A percentile compares a stretch with the other conserved stretches of the same genome.
Evolutionary conservation across 2,329 filamentous ascomycete genomes (phyloP).

Genomic region (Trichoderma citrinoviride): DNA sequence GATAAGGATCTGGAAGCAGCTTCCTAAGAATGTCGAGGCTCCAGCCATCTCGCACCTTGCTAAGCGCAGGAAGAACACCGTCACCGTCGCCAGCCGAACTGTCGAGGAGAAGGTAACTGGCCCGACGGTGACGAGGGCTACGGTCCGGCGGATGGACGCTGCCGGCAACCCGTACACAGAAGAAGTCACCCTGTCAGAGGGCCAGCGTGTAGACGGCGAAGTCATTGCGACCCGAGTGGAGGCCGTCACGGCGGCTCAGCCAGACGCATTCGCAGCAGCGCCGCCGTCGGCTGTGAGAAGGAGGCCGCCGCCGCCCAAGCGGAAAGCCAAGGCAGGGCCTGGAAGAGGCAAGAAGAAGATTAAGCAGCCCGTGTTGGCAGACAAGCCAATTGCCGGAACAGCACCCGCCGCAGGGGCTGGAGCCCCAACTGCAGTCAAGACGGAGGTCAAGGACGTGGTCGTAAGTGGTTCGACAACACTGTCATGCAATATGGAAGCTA

Average conservation of each 20-base stretch:
- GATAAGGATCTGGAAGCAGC: constrained; percentile 60
- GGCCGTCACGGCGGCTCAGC: constrained; percentile 54
- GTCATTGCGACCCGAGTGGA: constrained; percentile 63
- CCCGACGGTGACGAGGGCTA: constrained; percentile 70
- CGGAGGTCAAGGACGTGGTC: constrained; percentile 39
- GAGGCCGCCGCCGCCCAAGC: constrained; percentile 72
- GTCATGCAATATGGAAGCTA: not conserved
- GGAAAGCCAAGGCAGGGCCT: constrained; percentile 72
- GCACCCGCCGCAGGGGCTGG: constrained; percentile 39
- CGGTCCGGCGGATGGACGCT: constrained; percentile 73
- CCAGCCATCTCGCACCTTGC: constrained; percentile 54
- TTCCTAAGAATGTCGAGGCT: constrained; percentile 57
- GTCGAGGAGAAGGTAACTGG: constrained; percentile 44
- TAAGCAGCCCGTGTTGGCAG: constrained; percentile 48
- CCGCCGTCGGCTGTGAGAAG: constrained; percentile 48
- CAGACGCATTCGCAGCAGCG: constrained; percentile 49
- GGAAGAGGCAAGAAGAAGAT: constrained; percentile 79
- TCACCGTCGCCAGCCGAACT: constrained; percentile 56
- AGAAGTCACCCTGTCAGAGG: constrained; percentile 77
- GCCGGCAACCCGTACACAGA: constrained; percentile 80
- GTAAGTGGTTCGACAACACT: constrained; percentile 32
- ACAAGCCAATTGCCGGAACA: constrained; percentile 31
- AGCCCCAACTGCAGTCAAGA: constrained; percentile 39
- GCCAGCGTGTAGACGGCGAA: constrained; percentile 77
- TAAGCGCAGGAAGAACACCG: constrained; percentile 59